phyloP scores from a whole-genome alignment of 345 rosid genomes.

The Geranium rotundifolium region DNA sequence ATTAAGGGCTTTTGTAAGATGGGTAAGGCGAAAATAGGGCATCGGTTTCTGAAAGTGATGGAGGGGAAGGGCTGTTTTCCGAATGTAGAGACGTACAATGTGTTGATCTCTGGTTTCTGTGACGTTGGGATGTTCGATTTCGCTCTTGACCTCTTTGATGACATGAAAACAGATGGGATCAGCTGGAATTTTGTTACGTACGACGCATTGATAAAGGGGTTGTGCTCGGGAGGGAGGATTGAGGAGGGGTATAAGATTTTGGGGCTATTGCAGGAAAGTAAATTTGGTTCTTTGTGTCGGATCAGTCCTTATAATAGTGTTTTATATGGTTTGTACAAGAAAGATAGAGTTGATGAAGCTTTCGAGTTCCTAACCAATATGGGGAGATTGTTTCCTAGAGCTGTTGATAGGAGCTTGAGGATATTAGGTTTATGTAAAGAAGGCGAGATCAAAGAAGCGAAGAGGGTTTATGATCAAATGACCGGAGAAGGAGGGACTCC shows the following conservation, averaged over 20 bases:
- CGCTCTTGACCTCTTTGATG: conserved; percentile 55
- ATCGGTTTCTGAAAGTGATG: conserved; percentile 54
- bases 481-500: conserved; percentile 38
- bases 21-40: conserved; percentile 53
- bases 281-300: conserved; percentile 17
- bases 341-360: conserved; percentile 47
- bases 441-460: conserved; percentile 38
- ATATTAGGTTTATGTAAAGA: conserved; percentile 41
- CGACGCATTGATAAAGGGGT: conserved; percentile 43
- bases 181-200: conserved; percentile 51
- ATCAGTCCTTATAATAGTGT: conserved; percentile 57
- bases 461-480: conserved; percentile 40
- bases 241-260: conserved; percentile 56
- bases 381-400: conserved; percentile 56
- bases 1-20: conserved; percentile 52
- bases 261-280: conserved; percentile 60
- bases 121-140: conserved; percentile 42
- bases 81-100: conserved; percentile 56
- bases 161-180: conserved; percentile 69
- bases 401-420: conserved; percentile 50
- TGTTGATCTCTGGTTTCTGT: conserved; percentile 54
- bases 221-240: conserved; percentile 40
- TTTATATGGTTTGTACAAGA: conserved; percentile 55
- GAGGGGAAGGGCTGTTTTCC: conserved; percentile 72
- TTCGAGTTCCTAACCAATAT: conserved; percentile 43